phyloP scores from a whole-genome alignment of 345 rosid species.

The Triadica sebifera region DNA sequence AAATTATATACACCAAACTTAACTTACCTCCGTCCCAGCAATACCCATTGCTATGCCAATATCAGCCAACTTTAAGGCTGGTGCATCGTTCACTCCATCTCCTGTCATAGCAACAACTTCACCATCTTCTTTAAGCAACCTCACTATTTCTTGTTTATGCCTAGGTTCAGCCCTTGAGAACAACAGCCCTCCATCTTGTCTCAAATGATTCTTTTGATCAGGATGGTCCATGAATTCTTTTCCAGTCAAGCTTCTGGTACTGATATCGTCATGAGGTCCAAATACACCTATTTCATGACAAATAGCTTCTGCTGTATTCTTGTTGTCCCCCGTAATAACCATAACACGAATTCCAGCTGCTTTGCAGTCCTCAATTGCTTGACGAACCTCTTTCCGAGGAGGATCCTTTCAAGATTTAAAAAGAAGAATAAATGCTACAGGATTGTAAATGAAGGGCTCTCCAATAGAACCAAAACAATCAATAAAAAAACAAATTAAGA shows the following conservation, averaged over 20 bases:
- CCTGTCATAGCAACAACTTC: conserved; percentile 99
- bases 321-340: conserved; percentile 96
- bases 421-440: conserved; percentile 11
- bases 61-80: conserved; percentile 95
- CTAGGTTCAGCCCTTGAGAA: conserved; percentile 98
- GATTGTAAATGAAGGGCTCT: conserved; percentile 2
- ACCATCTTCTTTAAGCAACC: conserved; percentile 94
- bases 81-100: conserved; percentile 98
- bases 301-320: conserved; percentile 92
- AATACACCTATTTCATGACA: conserved; percentile 95
- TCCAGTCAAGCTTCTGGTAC: conserved; percentile 75
- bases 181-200: conserved; percentile 73
- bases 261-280: conserved; percentile 57
- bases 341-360: conserved; percentile 96
- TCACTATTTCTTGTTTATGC: conserved; percentile 97
- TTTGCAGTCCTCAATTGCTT: conserved; percentile 94
- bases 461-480: conserved; percentile 6
- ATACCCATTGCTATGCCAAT: conserved; percentile 99
- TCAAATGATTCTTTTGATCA: conserved; percentile 55
- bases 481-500: not conserved
- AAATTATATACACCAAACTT: not conserved
- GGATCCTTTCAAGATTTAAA: conserved; percentile 63
- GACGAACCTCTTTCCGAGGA: conserved; percentile 87
- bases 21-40: conserved; percentile 83
- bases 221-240: conserved; percentile 62